Evolutionary conservation across 73 alveolate species (phyloP), one percentile per base, ranked within the genome.

Genomic region (Tetrahymena malaccensis): DNA sequence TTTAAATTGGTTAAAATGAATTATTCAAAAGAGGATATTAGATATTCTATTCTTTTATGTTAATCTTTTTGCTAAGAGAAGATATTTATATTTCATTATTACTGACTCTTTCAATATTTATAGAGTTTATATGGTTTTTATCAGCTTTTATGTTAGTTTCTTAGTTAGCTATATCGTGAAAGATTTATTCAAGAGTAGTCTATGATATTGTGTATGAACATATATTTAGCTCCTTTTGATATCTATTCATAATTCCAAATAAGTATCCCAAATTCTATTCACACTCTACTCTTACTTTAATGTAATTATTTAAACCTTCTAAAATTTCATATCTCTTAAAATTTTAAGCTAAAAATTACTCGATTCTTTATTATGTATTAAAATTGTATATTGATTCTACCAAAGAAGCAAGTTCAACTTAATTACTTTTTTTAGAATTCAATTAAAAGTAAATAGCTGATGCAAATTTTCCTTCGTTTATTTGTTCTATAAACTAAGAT

Each of bases 161-260:
- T 70, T n/a, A 3, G 19, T 85, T 43, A 57, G 98, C 98, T 93
- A 96, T 96, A 44, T 89, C 94, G 44, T 96, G 96, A 94, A 96
- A 96, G n/a, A 96, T 96, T 43, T 96, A 57, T 43, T 96, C 98
- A 25, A 96, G 83, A 1, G 98, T 85, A 25, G 98, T 96, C 89
- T 96, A 94, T 35, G 96, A 70, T 38, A 96, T 95, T n/a, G 97
- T 85, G 83, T 96, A 96, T 96, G 97, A 97, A 16, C 97, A 96
- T 15, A 98, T 95, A 37, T 93, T 43, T 56, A 97, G 94, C 43
- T 93, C 93, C 43, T 96, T 96, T 98, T 98, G 96, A 55, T 70
- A 70, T 95, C 44, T 94, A 95, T 94, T 89, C 40, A 96, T 95
- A 27, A 56, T 31, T 34, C 95, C 96, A 85, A 96, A 96, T 37